Evolutionary conservation across 495 filamentous ascomycete genomes (phyloP), one percentile per base, ranked within the genome.

Genomic region (Penicillium fimorum): DNA sequence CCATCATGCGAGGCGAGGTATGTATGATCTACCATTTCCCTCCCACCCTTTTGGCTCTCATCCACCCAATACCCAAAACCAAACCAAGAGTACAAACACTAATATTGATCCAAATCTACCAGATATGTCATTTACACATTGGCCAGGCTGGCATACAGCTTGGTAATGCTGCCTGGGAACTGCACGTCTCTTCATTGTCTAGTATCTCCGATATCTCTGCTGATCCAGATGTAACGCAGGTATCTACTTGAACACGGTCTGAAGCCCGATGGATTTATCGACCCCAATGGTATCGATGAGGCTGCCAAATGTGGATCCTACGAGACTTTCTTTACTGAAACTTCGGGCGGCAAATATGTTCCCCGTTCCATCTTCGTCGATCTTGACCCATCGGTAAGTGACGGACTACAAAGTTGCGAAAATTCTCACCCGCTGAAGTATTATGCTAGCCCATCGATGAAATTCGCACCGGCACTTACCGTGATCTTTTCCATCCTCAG

Each of bases 91-190:
- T 15, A 41, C 13, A 1, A 27, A 41, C 9, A 11, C 1, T 27
- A 12, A 27, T 24, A 22, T 29, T 20, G 15, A 47, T 10, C 18
- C 13, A 9, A 47, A 41, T 32, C 12, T 13, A 29, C 25, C 52
- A 96, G 89, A 82, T 96, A 71, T 86, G 88, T 68, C 91, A 96
- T 73, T 79, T 96, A 67, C 91, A 96, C 71, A 84, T 96, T 70
- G 91, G 91, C 79, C 91, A 96, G 80, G 91, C 91, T 78, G 91
- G 91, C 78, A 84, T 82, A 58, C 91, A 96, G 87, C 87, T 96
- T 49, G 91, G 91, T 68, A 94, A 93, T 80, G 90, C 87, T 70
- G 91, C 91, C 57, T 96, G 91, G 91, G 91, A 96, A 76, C 85
- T 96, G 91, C 93, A 85, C 68, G 89, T 82, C 44, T 53, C 62